phyloP scores from a whole-genome alignment of 768 basidiomycete genomes.

The Panaeolus cyanescens region DNA sequence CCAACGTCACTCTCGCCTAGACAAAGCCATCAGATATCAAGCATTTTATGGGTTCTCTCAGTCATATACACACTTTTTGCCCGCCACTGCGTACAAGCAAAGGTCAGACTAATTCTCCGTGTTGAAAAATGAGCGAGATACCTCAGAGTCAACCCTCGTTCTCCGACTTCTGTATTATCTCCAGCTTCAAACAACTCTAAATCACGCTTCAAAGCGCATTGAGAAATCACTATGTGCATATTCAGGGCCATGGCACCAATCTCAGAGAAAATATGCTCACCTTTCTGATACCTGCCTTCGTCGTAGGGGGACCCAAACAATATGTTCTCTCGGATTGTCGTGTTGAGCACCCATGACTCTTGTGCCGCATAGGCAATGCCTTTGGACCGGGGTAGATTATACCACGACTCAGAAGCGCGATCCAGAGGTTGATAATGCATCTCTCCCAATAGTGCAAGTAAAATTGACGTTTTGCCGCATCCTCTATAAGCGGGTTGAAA shows the following conservation, averaged over 20 bases:
- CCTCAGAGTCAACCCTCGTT: conserved; percentile 58
- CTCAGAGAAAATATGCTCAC: neutral
- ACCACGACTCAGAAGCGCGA: conserved; percentile 59
- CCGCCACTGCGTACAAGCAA: conserved; percentile 28
- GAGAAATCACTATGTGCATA: conserved; percentile 28
- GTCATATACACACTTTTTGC: conserved; percentile 27
- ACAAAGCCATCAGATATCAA: neutral
- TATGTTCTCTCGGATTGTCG: conserved; percentile 4
- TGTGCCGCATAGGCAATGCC: conserved; percentile 47
- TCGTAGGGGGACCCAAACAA: conserved; percentile 1
- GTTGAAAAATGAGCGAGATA: neutral
- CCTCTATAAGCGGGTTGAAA: conserved; percentile 19
- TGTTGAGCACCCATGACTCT: conserved; percentile 4
- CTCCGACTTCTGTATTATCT: conserved; percentile 64
- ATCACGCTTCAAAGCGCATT: conserved; percentile 22
- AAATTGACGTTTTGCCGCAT: conserved; percentile 61
- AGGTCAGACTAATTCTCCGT: neutral
- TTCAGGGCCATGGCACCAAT: neutral
- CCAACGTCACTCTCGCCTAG: conserved; percentile 44
- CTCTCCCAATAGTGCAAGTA: conserved; percentile 61
- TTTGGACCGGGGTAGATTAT: conserved; percentile 61
- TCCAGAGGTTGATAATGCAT: conserved; percentile 2
- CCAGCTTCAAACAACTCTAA: conserved; percentile 40
- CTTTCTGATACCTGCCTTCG: conserved; percentile 71
- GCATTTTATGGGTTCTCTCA: neutral